These are phyloP conservation scores for Zizania latifolia DNA, from an alignment of 176 grass and related monocot genomes.

Conservation along the genomic window DNA sequence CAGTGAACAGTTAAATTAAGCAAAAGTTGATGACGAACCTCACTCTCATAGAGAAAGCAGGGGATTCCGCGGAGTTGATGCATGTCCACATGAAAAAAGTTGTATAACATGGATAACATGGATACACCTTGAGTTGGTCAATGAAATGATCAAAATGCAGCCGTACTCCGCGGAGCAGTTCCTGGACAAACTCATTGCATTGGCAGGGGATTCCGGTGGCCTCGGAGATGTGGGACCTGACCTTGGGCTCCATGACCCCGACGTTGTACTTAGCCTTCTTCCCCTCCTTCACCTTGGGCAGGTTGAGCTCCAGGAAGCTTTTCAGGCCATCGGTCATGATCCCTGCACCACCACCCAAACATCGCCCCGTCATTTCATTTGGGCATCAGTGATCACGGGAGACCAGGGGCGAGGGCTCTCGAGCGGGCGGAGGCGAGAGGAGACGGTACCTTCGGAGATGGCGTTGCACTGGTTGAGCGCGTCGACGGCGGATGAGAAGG, in stretches of 20 bases:
- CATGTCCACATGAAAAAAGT: too few relatives aligned
- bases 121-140: constrained; percentile 73
- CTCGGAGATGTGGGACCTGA: constrained; percentile 69
- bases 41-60: constrained; percentile 90
- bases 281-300: constrained; percentile 58
- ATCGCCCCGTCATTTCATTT: background rate
- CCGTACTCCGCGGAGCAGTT: constrained; percentile 65
- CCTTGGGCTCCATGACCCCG: constrained; percentile 62
- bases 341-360: constrained; percentile 28
- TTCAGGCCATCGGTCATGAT: constrained; percentile 71
- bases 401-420: background rate
- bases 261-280: constrained; percentile 77
- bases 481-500: constrained; percentile 59
- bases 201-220: constrained; percentile 70
- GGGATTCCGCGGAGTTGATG: too few relatives aligned
- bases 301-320: constrained; percentile 71
- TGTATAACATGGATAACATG: too few relatives aligned
- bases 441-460: constrained; percentile 52
- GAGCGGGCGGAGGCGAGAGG: background rate
- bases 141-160: constrained; percentile 64
- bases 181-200: constrained; percentile 67
- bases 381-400: background rate
- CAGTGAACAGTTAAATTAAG: background rate
- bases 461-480: constrained; percentile 81
- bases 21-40: constrained; percentile 36